Evolutionary conservation across 768 basidiomycete genomes (phyloP).

Genomic region (Phylloporus rhodoxanthus): DNA sequence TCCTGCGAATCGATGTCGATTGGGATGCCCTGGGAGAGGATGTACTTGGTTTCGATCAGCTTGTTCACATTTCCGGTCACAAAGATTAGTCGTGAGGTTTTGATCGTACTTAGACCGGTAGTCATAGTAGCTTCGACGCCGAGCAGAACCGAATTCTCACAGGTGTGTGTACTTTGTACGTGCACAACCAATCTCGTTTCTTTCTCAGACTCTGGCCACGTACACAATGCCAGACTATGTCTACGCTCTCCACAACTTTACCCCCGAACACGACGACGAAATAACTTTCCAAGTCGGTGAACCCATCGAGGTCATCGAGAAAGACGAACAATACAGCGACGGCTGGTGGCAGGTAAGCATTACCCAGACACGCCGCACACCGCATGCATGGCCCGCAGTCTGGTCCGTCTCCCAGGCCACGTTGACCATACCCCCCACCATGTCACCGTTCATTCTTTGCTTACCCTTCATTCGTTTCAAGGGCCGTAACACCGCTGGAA

Average conservation of each 20-base stretch:
- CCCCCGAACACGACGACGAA: constrained; percentile 93
- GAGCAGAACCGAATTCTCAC: not conserved
- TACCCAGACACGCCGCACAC: constrained; percentile 1
- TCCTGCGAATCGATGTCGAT: constrained; percentile 73
- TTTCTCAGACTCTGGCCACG: no score
- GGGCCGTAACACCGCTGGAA: constrained; percentile 80
- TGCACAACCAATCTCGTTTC: no score
- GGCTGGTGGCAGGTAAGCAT: constrained; percentile 86
- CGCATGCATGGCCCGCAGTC: constrained; percentile 6
- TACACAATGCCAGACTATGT: constrained; percentile 71
- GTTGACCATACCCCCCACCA: constrained; percentile 7
- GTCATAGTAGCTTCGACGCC: constrained; percentile 15
- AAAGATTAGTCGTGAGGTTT: constrained; percentile 38
- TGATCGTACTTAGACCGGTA: constrained; percentile 20
- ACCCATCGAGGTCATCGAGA: constrained; percentile 83
- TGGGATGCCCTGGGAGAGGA: constrained; percentile 60
- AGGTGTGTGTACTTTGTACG: no score
- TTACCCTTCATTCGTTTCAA: constrained; percentile 30
- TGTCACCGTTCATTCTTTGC: constrained; percentile 24
- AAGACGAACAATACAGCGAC: constrained; percentile 87
- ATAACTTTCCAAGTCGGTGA: constrained; percentile 81
- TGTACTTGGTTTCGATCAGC: constrained; percentile 79
- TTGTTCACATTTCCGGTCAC: constrained; percentile 96
- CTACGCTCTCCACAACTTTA: constrained; percentile 82
- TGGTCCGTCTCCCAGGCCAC: constrained; percentile 2